Evolutionary conservation across 306 rosid species (phyloP), one percentile per base, ranked within the genome.

Genomic region (Quercus suber): DNA sequence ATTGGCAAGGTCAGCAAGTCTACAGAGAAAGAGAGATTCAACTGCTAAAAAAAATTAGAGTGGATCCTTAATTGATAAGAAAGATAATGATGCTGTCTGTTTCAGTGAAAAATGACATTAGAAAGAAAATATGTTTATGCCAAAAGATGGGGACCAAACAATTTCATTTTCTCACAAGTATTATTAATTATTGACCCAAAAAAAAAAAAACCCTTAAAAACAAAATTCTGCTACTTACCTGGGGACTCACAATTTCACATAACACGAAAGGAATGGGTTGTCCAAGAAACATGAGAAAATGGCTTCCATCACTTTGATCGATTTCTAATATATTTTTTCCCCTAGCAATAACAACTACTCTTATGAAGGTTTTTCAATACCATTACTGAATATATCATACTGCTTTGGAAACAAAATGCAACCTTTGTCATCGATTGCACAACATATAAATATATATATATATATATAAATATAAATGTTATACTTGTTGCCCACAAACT

Each of bases 1-100:
- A 67, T 19, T 67, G 37, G 27, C 52, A 3, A 67, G 19, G 51
- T 35, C 72, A 9, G 51, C 52, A 67, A 33, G 51, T 19, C 3
- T 18, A 35, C 19, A 35, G 8, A 7, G 72, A 33, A 67, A 67
- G 18, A 33, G 72, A 35, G 6, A 31, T 67, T 67, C 13, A 33
- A 19, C 52, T 7, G 17, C 27, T 33, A n/a, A 67, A 67, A 18
- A 31, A 5, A 35, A 35, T 18, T 33, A 10, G 51, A 67, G 72
- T 35, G n/a, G 72, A 67, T 67, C 72, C 72, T 67, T 67, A 17
- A 8, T 67, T 67, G 52, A 67, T 67, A 67, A 33, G 72, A 67
- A 67, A 67, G 72, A 67, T 33, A 19, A 33, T 35, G 11, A 67
- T 35, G 72, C 72, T 67, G 52, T 67, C 52, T 67, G 27, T 4